Evolutionary conservation across 805 yeast genomes (phyloP), one percentile per base, ranked within the genome.

Genomic region (Ogataea salicorniae): DNA sequence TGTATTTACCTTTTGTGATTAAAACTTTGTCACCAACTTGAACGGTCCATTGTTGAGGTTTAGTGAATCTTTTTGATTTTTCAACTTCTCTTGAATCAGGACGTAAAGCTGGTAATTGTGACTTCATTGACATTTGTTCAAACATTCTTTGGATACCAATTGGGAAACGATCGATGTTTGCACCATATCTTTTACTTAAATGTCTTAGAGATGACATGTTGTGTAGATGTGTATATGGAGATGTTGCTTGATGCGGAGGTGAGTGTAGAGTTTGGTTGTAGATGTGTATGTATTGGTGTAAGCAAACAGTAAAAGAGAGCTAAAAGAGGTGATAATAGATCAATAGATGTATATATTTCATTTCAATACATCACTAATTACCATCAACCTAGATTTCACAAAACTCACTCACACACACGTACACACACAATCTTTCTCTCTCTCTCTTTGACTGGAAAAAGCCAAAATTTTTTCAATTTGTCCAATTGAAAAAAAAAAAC

Each of bases 1-100:
- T 80, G 59, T 78, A 76, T 41, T 75, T 73, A 17, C 97, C 97
- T 44, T 74, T 75, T 26, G 80, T 71, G 23, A 89, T 73, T 61
- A 88, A 77, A 2, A 87, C 95, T 51, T 84, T 72, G 67, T 88
- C 96, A 18, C 95, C 95, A 20, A 79, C 80, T 41, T 82, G 71
- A 53, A 79, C 81, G 41, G 79, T 82, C 72, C 85, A 76, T 41
- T 84, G 75, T 50, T 72, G 71, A 34, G 77, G 70, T 15, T 71
- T 69, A 55, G 74, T 75, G 50, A 52, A 62, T 46, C 61, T 52
- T 39, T 66, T 62, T 14, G 62, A 59, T 39, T 62, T 63, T 3
- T 66, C 65, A 16, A 70, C 68, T 23, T 57, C 57, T 26, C 52
- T 47, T 13, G 49, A 56, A 42, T 57, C 58, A 7, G 62, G 54